phyloP scores from a whole-genome alignment of 176 grass and related monocot genomes.

The maize (Zea mays) region DNA sequence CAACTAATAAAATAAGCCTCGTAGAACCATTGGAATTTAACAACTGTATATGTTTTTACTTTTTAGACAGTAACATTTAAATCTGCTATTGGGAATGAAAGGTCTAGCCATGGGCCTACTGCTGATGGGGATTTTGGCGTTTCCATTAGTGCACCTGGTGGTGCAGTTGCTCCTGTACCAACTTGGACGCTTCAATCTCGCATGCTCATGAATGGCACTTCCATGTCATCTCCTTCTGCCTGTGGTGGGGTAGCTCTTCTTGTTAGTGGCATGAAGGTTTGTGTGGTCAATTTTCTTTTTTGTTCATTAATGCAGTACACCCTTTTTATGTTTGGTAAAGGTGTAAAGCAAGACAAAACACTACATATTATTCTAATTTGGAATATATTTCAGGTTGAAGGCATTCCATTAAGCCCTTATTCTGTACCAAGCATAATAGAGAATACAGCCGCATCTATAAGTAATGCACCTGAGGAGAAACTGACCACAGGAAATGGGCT shows the following conservation, averaged over 20 bases:
- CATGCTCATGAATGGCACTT: conserved; percentile 99
- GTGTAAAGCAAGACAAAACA: neutral
- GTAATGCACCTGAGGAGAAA: conserved; percentile 75
- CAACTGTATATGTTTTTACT: too few species aligned
- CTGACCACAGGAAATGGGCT: conserved; percentile 91
- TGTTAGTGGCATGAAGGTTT: conserved; percentile 95
- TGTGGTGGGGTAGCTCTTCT: conserved; percentile 96
- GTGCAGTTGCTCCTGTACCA: conserved; percentile 95
- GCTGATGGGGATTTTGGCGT: conserved; percentile 91
- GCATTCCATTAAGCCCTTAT: conserved; percentile 84
- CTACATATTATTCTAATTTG: conserved; percentile 17
- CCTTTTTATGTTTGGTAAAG: conserved; percentile 27
- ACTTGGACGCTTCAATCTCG: conserved; percentile 96
- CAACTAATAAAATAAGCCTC: neutral
- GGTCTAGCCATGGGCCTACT: conserved; percentile 94
- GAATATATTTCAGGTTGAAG: conserved; percentile 70
- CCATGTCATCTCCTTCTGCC: conserved; percentile 94
- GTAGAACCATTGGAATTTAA: neutral
- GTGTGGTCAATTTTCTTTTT: conserved; percentile 17
- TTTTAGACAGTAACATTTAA: conserved; percentile 5
- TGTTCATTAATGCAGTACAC: conserved; percentile 23
- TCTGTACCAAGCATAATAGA: conserved; percentile 81
- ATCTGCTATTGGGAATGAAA: conserved; percentile 42
- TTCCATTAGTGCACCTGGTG: conserved; percentile 95
- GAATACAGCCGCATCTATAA: conserved; percentile 78